phyloP scores from a whole-genome alignment of 2,329 filamentous ascomycete genomes.

The Eurotiales sp. region DNA sequence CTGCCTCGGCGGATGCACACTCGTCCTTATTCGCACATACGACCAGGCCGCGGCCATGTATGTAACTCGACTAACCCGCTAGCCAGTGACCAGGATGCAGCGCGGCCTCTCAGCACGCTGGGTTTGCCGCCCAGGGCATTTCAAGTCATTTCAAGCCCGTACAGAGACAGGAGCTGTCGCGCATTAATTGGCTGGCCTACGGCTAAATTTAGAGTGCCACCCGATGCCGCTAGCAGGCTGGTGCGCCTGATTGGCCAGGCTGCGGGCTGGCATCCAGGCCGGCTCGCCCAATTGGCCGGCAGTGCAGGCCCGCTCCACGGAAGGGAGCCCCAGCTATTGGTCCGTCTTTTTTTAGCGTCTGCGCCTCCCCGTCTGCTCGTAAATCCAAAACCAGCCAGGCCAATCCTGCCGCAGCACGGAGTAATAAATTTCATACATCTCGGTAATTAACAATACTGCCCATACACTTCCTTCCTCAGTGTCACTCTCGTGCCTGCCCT shows the following conservation, averaged over 20 bases:
- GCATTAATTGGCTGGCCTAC: conserved; percentile 14
- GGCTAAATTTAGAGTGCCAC: conserved; percentile 37
- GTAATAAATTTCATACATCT: no score
- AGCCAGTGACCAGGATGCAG: not conserved
- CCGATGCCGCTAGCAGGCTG: conserved; percentile 16
- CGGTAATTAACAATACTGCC: no score
- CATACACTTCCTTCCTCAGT: not conserved
- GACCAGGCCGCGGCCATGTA: no score
- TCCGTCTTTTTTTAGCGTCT: not conserved
- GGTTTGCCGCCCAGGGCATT: conserved; percentile 32
- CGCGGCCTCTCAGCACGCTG: conserved; percentile 12
- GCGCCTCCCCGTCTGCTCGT: conserved; percentile 10
- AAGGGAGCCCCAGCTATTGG: not conserved
- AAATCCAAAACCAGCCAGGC: conserved; percentile 7
- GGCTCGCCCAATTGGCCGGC: not conserved
- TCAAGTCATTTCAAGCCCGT: conserved; percentile 17
- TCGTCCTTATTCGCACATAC: no score
- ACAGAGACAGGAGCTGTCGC: not conserved
- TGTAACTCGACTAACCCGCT: no score
- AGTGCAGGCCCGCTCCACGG: not conserved
- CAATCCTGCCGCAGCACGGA: not conserved
- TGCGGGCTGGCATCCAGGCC: not conserved
- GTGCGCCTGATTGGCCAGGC: conserved; percentile 7
- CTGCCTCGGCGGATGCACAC: not conserved
- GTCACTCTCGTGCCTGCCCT: conserved; percentile 13